Evolutionary conservation across 2,329 filamentous ascomycete species (phyloP).

Genomic region (Fusarium fujikuroi): DNA sequence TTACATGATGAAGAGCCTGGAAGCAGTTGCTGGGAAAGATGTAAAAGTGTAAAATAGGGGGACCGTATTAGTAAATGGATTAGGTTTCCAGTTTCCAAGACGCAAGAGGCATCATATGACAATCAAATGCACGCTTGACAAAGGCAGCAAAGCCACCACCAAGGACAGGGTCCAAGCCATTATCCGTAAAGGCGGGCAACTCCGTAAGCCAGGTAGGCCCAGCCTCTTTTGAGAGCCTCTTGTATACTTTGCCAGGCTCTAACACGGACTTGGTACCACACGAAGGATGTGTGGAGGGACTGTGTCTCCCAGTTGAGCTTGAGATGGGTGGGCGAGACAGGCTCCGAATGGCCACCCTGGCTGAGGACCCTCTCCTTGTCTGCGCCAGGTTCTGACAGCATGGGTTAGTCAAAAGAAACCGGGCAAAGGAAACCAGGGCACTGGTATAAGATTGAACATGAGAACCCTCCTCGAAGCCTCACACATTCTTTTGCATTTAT

Average conservation of each 20-base stretch:
- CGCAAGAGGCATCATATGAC: constrained; percentile 11
- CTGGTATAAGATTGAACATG: constrained; percentile 42
- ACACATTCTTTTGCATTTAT: constrained; percentile 8
- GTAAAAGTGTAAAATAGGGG: constrained; percentile 44
- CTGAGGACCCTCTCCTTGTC: constrained; percentile 34
- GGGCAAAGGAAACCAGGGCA: constrained; percentile 41
- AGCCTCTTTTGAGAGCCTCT: constrained; percentile 16
- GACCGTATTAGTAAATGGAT: constrained; percentile 22
- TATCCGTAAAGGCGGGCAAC: constrained; percentile 1
- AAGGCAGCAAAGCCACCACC: constrained; percentile 28
- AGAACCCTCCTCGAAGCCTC: constrained; percentile 20
- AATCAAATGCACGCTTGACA: not conserved
- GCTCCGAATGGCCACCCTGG: constrained; percentile 35
- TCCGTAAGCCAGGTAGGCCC: not conserved
- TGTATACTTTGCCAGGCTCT: constrained; percentile 2
- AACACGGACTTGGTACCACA: not conserved
- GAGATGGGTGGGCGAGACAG: constrained; percentile 36
- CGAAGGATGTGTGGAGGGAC: constrained; percentile 23
- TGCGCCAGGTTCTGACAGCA: constrained; percentile 35
- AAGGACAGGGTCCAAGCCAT: constrained; percentile 15
- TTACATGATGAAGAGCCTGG: constrained; percentile 12
- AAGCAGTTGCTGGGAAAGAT: constrained; percentile 25
- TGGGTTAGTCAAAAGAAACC: constrained; percentile 42
- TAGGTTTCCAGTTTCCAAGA: constrained; percentile 4
- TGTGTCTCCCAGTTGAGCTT: constrained; percentile 14